Conservation (phyloP, 768 basidiomycete genomes). For the Macrolepiota dolichaula region DNA sequence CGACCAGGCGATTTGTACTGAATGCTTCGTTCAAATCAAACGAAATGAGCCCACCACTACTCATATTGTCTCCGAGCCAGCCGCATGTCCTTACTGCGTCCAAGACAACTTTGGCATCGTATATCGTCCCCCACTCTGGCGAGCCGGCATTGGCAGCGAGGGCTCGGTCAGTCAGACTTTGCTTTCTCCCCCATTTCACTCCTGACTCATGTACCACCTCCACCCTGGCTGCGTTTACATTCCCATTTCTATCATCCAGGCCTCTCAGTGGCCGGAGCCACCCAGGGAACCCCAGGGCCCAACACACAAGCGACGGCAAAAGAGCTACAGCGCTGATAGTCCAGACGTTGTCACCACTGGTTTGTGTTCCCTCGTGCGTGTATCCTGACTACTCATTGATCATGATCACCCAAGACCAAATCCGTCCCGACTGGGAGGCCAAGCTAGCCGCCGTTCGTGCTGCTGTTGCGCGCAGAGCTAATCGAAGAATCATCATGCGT, state of each 20-base stretch:
- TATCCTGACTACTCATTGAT: background rate
- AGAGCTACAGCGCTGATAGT: conserved; percentile 83
- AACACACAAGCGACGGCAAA: conserved; percentile 73
- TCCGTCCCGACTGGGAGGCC: conserved; percentile 97
- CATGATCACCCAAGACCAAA: conserved; percentile 67
- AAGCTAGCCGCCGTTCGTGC: conserved; percentile 93
- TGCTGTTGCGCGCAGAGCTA: conserved; percentile 92
- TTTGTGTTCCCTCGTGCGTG: conserved; percentile 28
- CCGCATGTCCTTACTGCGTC: conserved; percentile 96
- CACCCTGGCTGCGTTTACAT: background rate
- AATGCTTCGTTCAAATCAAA: conserved; percentile 99
- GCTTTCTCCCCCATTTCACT: conserved; percentile 4
- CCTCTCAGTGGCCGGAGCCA: conserved; percentile 40
- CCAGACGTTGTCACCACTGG: conserved; percentile 92
- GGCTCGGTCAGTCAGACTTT: conserved; percentile 49
- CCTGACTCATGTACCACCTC: background rate
- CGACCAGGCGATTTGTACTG: conserved; percentile 97
- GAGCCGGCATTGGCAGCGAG: conserved; percentile 74
- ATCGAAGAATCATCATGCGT: conserved; percentile 95
- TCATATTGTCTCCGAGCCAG: conserved; percentile 93
- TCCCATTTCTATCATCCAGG: conserved; percentile 30
- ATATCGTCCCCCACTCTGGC: conserved; percentile 81
- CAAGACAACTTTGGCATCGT: conserved; percentile 96
- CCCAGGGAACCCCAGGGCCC: conserved; percentile 33
- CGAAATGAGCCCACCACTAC: conserved; percentile 92